Conservation (phyloP, 805 yeast species). For the Ogataea populi-albae region DNA sequence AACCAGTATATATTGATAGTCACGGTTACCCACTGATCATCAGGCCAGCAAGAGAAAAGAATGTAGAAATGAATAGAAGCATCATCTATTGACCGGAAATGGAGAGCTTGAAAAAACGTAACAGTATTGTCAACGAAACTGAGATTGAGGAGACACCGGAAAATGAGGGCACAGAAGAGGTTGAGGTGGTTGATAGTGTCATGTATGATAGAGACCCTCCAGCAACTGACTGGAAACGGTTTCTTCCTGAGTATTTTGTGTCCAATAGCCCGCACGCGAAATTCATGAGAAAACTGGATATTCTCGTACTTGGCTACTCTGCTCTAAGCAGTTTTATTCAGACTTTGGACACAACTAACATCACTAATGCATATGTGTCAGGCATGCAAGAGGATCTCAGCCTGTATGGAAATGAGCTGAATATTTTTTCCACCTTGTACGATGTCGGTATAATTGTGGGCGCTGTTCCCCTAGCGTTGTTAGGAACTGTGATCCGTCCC, state of each 20-base stretch:
- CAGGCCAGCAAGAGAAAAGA: no score
- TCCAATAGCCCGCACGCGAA: slow-evolving; percentile 17
- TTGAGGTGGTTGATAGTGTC: slow-evolving; percentile 1
- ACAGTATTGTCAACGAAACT: neutral
- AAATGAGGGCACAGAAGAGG: no score
- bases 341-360: slow-evolving; percentile 57
- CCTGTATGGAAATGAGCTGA: slow-evolving; percentile 47
- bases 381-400: slow-evolving; percentile 56
- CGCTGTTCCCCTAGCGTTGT: slow-evolving; percentile 17
- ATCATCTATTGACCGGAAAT: no score
- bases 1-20: no score
- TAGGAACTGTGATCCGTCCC: slow-evolving; percentile 19
- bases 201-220: slow-evolving; percentile 10
- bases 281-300: slow-evolving; percentile 51
- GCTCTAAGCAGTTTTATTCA: slow-evolving; percentile 63
- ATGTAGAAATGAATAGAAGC: no score
- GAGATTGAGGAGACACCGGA: neutral
- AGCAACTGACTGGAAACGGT: slow-evolving; percentile 10
- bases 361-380: slow-evolving; percentile 62
- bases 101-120: neutral
- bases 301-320: slow-evolving; percentile 45
- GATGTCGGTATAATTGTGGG: slow-evolving; percentile 27
- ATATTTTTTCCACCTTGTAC: slow-evolving; percentile 34
- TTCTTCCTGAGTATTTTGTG: slow-evolving; percentile 6
- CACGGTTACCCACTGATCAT: no score